Evolutionary conservation across 768 basidiomycete species (phyloP), one percentile per base, ranked within the genome.

Genomic region (Chalciporus pseudorubinellus): DNA sequence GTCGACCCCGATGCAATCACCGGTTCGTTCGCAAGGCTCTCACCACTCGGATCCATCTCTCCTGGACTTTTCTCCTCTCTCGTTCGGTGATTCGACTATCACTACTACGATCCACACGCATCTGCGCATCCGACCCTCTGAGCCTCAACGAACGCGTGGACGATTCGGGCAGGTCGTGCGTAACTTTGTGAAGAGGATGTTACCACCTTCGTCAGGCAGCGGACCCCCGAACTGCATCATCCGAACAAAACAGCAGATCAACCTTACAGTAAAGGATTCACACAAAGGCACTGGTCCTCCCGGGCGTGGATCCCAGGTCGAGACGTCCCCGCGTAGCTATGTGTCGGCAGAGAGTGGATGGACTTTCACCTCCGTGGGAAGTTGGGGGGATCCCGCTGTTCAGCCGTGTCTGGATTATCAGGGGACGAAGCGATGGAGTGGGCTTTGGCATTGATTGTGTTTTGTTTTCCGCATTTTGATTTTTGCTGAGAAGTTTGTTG

Each of bases 151-250:
- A 1, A 42, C 49, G 4, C 39, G 57, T 14, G 57, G 59, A 48
- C 59, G 62, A 12, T 46, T 66, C 0, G 59, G 60, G 13, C 60
- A 44, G 34, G 59, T 51, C 5, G 53, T 67, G 40, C 66, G 60
- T 12, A 51, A 53, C 7, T 48, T 67, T 42, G 56, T 69, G 3
- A 60, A 53, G 53, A 56, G 20, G 36, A 57, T 67, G 45, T 19
- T 59, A 4, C 61, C 49, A 31, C 53, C 58, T 13, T 53, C 48
- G 41, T 42, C 59, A 18, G 43, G 46, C 0, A 40, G 50, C 14
- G 50, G 41, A 21, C 33, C 46, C 4, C 36, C 20, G 34, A 18
- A 2, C 20, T 8, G 18, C 34, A 33, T 14, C 6, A 21, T 33
- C 6, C 39, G 34, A 39, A n/a, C 49, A 14, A 46, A 33, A 26